These are phyloP conservation scores for Nannizziopsis barbatae DNA, from an alignment of 2,329 filamentous ascomycete genomes.

Conservation along the genomic window DNA sequence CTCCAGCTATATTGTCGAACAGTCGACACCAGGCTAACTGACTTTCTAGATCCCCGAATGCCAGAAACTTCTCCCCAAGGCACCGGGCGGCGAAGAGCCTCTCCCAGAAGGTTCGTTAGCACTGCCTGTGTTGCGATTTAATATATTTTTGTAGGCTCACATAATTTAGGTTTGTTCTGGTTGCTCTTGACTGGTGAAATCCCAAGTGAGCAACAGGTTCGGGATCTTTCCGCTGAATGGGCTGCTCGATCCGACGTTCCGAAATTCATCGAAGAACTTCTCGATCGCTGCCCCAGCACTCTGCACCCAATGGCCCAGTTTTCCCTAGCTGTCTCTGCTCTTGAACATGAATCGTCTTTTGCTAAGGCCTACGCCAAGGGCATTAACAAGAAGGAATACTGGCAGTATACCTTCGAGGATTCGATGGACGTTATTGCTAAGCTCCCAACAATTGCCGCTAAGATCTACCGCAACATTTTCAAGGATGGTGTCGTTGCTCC, in stretches of 20 bases:
- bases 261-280: conserved; percentile 98
- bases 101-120: conserved; percentile 68
- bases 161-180: conserved; percentile 83
- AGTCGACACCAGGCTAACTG: conserved; percentile 16
- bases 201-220: conserved; percentile 94
- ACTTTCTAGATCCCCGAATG: conserved; percentile 71
- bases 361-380: conserved; percentile 98
- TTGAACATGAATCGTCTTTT: conserved; percentile 96
- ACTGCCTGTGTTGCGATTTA: neutral
- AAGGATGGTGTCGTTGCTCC: conserved; percentile 97
- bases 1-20: neutral
- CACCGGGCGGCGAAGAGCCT: conserved; percentile 90
- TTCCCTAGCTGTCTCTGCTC: conserved; percentile 91
- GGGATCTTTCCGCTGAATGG: conserved; percentile 96
- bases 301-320: conserved; percentile 99
- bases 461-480: conserved; percentile 99
- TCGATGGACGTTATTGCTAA: conserved; percentile 99
- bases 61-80: conserved; percentile 94
- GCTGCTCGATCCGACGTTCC: conserved; percentile 92
- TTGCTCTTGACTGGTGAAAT: conserved; percentile 97
- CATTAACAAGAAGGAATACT: conserved; percentile 99
- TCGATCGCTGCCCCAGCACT: conserved; percentile 97
- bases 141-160: neutral
- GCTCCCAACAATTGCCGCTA: conserved; percentile 92
- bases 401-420: conserved; percentile 98